Conservation (phyloP, 192 early-diverging fungal species). For the Pilobolus umbonatus region DNA sequence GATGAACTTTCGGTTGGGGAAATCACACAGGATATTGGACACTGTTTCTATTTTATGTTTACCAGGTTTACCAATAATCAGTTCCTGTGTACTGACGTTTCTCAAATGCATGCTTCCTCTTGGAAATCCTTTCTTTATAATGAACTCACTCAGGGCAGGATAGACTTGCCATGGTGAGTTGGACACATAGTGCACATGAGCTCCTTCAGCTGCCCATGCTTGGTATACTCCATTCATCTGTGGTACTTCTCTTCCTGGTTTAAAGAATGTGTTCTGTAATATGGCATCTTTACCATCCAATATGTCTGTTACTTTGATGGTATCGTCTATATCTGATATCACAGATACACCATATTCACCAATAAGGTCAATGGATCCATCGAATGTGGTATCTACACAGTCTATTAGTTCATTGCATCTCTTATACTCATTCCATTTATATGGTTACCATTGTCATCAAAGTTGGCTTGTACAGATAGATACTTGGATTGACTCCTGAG, state of each 20-base stretch:
- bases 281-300: conserved; percentile 63
- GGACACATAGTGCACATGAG: conserved; percentile 82
- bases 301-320: conserved; percentile 88
- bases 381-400: conserved; percentile 20
- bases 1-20: conserved; percentile 80
- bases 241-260: conserved; percentile 61
- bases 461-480: conserved; percentile 17
- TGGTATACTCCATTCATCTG: conserved; percentile 80
- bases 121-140: conserved; percentile 69
- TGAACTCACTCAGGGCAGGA: conserved; percentile 70
- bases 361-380: conserved; percentile 57
- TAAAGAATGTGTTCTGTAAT: conserved; percentile 65
- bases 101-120: conserved; percentile 67
- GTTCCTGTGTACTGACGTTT: conserved; percentile 9
- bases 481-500: conserved; percentile 9
- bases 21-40: conserved; percentile 44
- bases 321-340: conserved; percentile 92
- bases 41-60: conserved; percentile 28
- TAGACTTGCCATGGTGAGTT: conserved; percentile 88
- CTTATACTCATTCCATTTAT: not conserved
- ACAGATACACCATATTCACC: conserved; percentile 71
- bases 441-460: conserved; percentile 7
- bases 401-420: too few relatives aligned
- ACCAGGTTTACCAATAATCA: conserved; percentile 20
- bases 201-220: conserved; percentile 48